A percentile compares a stretch with the other conserved stretches of the same genome.
Evolutionary conservation across 495 filamentous ascomycete species (phyloP).

Genomic region (Bryoglossum gracile): DNA sequence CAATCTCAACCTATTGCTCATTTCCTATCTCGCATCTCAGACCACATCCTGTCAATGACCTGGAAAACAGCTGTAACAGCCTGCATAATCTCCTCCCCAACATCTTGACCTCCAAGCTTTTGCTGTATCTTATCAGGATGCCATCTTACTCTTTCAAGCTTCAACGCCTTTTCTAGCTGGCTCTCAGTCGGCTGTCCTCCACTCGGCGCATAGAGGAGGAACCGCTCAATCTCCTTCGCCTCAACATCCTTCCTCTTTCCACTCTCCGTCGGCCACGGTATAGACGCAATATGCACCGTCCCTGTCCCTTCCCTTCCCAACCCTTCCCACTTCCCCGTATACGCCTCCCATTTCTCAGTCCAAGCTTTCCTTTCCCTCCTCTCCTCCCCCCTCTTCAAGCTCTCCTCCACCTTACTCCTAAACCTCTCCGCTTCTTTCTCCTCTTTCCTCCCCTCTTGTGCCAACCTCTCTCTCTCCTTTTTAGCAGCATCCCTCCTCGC

Average conservation of each 20-base stretch:
- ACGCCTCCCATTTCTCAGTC: conserved; percentile 52
- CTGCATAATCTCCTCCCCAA: conserved; percentile 63
- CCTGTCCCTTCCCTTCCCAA: conserved; percentile 35
- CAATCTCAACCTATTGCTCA: background rate
- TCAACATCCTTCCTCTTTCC: conserved; percentile 54
- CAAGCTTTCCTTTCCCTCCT: conserved; percentile 21
- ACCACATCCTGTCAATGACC: conserved; percentile 79
- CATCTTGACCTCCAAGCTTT: conserved; percentile 57
- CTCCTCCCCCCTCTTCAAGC: conserved; percentile 24
- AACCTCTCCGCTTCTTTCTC: conserved; percentile 40
- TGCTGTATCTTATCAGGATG: conserved; percentile 99
- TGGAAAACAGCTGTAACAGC: conserved; percentile 89
- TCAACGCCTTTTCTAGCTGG: conserved; percentile 55
- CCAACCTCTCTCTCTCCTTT: conserved; percentile 33
- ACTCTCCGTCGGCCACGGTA: conserved; percentile 75
- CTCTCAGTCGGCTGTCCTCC: conserved; percentile 21
- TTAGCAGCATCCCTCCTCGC: conserved; percentile 34
- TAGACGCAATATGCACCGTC: conserved; percentile 30
- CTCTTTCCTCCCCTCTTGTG: conserved; percentile 39
- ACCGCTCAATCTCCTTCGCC: conserved; percentile 53
- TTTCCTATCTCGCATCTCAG: conserved; percentile 15
- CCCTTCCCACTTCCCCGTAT: conserved; percentile 54
- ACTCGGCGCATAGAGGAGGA: conserved; percentile 48
- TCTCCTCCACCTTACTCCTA: conserved; percentile 30
- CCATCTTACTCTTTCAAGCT: conserved; percentile 85